phyloP scores from a whole-genome alignment of 179 eudicot genomes.

The Beta corolliflora region DNA sequence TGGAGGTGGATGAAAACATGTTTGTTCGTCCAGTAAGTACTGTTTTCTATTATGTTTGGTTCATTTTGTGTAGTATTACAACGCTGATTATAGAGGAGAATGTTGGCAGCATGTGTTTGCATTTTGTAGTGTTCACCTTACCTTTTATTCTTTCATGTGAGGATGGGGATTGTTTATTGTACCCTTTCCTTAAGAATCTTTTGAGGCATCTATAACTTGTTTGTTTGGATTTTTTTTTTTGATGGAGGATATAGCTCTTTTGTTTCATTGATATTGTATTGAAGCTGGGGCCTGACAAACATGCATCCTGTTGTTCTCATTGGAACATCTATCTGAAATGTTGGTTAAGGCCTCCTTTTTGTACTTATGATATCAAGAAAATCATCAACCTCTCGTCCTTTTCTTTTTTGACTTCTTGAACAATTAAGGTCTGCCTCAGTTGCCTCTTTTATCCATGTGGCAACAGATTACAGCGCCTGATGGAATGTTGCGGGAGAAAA shows the following conservation, averaged over 20 bases:
- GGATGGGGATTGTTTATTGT: neutral
- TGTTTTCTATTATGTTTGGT: neutral
- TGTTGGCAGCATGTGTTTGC: neutral
- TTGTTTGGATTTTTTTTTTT: neutral
- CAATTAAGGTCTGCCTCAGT: neutral
- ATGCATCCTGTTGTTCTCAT: neutral
- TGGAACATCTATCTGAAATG: neutral
- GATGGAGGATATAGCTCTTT: neutral
- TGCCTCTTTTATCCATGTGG: conserved; percentile 20
- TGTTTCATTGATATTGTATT: neutral
- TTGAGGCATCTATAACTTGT: neutral
- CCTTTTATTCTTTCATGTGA: neutral
- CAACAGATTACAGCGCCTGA: conserved; percentile 32
- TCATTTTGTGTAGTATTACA: too few species aligned
- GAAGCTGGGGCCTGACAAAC: neutral
- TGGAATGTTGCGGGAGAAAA: conserved; percentile 46
- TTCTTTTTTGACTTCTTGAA: conserved; percentile 11
- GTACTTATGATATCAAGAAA: neutral
- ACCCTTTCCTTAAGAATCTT: too few species aligned
- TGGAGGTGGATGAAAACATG: conserved; percentile 91
- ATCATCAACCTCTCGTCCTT: neutral
- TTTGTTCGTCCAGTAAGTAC: conserved; percentile 45
- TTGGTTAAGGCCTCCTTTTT: conserved; percentile 6
- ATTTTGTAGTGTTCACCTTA: neutral
- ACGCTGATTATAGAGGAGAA: too few species aligned